A percentile compares a stretch with the other conserved stretches of the same genome.
Conservation (phyloP, 139 green algal species). For the Desmodesmus armatus region DNA sequence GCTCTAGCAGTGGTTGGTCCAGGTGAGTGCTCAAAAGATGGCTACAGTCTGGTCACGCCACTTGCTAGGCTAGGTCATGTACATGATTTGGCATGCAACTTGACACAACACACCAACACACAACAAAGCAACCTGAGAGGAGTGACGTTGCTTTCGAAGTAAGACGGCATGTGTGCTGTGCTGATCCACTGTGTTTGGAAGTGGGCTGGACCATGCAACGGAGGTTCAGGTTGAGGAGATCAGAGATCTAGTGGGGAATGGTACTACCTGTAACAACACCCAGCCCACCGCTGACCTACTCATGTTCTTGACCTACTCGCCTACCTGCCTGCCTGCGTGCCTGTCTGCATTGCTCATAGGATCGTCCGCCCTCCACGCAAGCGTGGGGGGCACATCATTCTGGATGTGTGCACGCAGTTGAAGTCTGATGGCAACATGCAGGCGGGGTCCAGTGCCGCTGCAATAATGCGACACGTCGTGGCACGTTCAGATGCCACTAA, state of each 20-base stretch:
- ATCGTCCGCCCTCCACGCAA: conserved; percentile 69
- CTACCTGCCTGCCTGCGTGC: neutral
- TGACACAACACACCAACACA: neutral
- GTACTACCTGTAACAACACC: neutral
- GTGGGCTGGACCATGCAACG: neutral
- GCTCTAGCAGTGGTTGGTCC: neutral
- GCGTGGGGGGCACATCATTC: conserved; percentile 71
- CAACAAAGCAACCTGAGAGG: too few species aligned
- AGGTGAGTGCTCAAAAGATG: neutral
- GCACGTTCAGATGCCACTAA: conserved; percentile 37
- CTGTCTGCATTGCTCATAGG: conserved; percentile 7
- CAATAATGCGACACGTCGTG: conserved; percentile 65
- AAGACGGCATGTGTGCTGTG: neutral
- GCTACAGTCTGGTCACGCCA: neutral
- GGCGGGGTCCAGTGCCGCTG: too few species aligned
- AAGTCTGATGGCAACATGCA: neutral
- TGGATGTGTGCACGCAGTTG: conserved; percentile 70
- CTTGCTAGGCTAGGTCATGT: neutral
- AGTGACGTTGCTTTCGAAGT: too few species aligned
- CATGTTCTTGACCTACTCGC: neutral
- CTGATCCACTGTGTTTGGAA: neutral
- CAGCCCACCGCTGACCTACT: neutral
- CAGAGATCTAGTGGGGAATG: neutral
- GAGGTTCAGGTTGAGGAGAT: neutral
- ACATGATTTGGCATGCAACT: neutral